Evolutionary conservation across 495 filamentous ascomycete species (phyloP), one percentile per base, ranked within the genome.

Genomic region (Cenococcum geophilum): DNA sequence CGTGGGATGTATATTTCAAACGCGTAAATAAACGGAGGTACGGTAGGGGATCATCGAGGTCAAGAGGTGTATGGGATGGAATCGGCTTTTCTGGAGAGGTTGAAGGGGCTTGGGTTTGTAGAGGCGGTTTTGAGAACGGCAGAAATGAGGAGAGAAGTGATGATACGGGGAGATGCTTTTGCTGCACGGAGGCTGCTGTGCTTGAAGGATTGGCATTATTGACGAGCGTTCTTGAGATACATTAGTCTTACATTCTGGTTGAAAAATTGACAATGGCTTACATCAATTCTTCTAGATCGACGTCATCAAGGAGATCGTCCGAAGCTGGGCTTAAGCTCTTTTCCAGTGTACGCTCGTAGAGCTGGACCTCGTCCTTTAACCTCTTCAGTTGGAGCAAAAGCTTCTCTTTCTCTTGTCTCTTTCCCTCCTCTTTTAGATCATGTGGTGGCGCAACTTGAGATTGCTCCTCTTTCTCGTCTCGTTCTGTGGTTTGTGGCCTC

Each of bases 21-120:
- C 80, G 78, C 4, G 76, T 80, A 61, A 86, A 85, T 51, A 78
- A 72, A 65, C 80, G 76, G 0, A 85, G 77, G 66, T 78, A 83
- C 6, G 82, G 80, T 1, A 85, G 71, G 57, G 81, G 79, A 66
- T 83, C 78, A 1, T 74, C 75, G 65, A 84, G 75, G 12, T 75
- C 64, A 10, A 84, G 45, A 5, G 83, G 82, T 55, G 76, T 75
- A 66, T 85, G 80, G 0, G 82, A 84, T 20, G 75, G 68, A 37
- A 69, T 48, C 4, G 61, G 58, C 37, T 55, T 61, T 20, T 59
- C 36, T 32, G 32, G 21, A 27, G 32, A 32, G 3, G 9, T 11
- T 23, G 60, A 21, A 3, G 50, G 22, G 6, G 23, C 6, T 18
- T 4, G 60, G 37, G 22, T 60, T 53, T 6, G 43, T 35, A 63